Conservation (phyloP, 345 rosid genomes). For the Hibiscus tridactylites region DNA sequence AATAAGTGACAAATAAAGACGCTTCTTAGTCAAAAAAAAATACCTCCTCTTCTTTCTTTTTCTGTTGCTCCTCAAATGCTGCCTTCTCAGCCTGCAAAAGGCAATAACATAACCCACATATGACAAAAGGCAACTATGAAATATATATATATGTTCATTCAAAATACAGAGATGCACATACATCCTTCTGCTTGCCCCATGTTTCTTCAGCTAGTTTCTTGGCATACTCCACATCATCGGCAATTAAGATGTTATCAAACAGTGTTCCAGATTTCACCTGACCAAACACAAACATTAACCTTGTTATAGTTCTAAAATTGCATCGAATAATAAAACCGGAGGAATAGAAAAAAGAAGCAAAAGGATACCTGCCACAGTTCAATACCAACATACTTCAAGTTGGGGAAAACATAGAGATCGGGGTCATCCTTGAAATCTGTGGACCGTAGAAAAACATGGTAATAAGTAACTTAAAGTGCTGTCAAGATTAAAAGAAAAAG, state of each 20-base stretch:
- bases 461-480: not conserved
- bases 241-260: constrained; percentile 78
- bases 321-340: not conserved
- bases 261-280: constrained; percentile 96
- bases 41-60: constrained; percentile 84
- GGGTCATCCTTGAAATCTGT: constrained; percentile 96
- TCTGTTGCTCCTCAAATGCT: constrained; percentile 87
- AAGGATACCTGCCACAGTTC: constrained; percentile 92
- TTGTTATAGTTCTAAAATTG: not conserved
- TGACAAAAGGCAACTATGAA: not conserved
- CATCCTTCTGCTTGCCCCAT: constrained; percentile 94
- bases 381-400: constrained; percentile 85
- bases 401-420: constrained; percentile 79
- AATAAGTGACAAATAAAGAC: not conserved
- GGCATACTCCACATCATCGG: constrained; percentile 81
- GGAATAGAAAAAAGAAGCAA: not conserved
- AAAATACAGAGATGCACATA: constrained; percentile 21
- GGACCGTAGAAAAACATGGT: not conserved
- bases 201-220: constrained; percentile 84
- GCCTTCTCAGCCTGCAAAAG: constrained; percentile 85
- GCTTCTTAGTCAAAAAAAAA: not conserved
- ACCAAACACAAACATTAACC: not conserved
- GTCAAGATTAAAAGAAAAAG: not conserved
- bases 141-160: not conserved
- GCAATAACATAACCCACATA: constrained; percentile 12